phyloP scores from a whole-genome alignment of 305 asterid genomes.

The Solanum hybrid region DNA sequence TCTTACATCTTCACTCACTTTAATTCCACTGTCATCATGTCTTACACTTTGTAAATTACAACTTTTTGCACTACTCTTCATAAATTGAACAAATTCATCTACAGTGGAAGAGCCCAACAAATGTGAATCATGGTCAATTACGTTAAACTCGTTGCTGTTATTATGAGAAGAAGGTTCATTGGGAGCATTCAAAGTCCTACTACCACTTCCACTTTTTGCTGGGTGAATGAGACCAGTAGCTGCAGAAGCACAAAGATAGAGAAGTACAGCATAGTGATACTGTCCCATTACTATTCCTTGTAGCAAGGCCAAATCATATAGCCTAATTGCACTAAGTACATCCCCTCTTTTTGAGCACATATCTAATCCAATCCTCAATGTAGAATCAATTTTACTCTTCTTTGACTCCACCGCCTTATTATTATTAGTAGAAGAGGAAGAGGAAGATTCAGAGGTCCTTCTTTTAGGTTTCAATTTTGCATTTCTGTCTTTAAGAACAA shows the following conservation, averaged over 20 bases:
- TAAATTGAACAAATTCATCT: conserved; percentile 38
- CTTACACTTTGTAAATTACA: conserved; percentile 7
- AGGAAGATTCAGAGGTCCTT: conserved; percentile 11
- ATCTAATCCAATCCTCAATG: conserved; percentile 58
- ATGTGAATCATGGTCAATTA: conserved; percentile 5
- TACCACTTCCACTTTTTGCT: conserved; percentile 61
- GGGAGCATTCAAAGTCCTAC: conserved; percentile 32
- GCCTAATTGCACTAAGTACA: conserved; percentile 48
- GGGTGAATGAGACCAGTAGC: conserved; percentile 77
- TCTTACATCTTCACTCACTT: conserved; percentile 50
- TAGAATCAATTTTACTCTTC: conserved; percentile 29
- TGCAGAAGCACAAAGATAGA: conserved; percentile 91
- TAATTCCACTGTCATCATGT: conserved; percentile 22
- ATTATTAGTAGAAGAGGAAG: background rate
- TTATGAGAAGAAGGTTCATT: background rate
- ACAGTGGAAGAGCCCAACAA: conserved; percentile 18
- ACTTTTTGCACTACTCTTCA: conserved; percentile 22
- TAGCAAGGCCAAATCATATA: conserved; percentile 51
- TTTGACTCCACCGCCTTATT: conserved; percentile 15
- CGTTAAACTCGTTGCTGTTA: background rate
- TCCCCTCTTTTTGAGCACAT: conserved; percentile 78
- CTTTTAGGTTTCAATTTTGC: conserved; percentile 22
- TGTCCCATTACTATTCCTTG: conserved; percentile 49
- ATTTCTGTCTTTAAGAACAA: conserved; percentile 32
- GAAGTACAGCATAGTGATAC: conserved; percentile 71